Conservation (phyloP, 495 filamentous ascomycete genomes). For the Penicillium longicatenatum region DNA sequence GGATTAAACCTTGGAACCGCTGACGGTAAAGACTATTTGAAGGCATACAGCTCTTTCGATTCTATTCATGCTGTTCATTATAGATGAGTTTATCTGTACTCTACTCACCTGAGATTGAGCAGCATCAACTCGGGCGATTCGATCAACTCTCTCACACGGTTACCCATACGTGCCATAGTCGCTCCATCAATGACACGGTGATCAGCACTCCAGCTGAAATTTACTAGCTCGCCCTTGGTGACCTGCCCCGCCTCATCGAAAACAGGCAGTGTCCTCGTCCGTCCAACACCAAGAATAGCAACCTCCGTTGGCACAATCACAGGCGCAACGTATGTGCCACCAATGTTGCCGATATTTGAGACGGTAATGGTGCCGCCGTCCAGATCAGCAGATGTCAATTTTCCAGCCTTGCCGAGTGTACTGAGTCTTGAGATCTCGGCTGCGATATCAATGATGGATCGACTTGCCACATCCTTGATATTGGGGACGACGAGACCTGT, state of each 20-base stretch:
- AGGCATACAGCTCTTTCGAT: neutral
- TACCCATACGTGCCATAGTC: conserved; percentile 87
- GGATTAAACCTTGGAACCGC: neutral
- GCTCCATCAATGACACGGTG: conserved; percentile 94
- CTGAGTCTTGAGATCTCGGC: conserved; percentile 75
- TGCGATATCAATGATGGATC: conserved; percentile 75
- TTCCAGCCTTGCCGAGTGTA: conserved; percentile 67
- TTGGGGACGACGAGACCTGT: conserved; percentile 91
- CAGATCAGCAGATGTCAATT: conserved; percentile 75
- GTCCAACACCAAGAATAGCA: conserved; percentile 88
- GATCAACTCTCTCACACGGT: conserved; percentile 70
- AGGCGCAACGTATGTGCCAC: conserved; percentile 87
- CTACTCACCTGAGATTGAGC: conserved; percentile 45
- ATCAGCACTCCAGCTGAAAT: conserved; percentile 97
- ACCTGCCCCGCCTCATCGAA: conserved; percentile 84
- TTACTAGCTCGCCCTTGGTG: conserved; percentile 81
- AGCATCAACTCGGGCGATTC: conserved; percentile 88
- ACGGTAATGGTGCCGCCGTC: conserved; percentile 90
- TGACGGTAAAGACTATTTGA: neutral
- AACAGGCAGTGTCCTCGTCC: conserved; percentile 68
- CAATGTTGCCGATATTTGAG: conserved; percentile 96
- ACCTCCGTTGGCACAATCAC: conserved; percentile 89
- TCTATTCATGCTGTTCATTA: neutral
- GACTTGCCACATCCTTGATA: conserved; percentile 76
- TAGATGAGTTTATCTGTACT: neutral